Conservation (phyloP, 2,329 filamentous ascomycete species). For the Coniochaeta prunicola region DNA sequence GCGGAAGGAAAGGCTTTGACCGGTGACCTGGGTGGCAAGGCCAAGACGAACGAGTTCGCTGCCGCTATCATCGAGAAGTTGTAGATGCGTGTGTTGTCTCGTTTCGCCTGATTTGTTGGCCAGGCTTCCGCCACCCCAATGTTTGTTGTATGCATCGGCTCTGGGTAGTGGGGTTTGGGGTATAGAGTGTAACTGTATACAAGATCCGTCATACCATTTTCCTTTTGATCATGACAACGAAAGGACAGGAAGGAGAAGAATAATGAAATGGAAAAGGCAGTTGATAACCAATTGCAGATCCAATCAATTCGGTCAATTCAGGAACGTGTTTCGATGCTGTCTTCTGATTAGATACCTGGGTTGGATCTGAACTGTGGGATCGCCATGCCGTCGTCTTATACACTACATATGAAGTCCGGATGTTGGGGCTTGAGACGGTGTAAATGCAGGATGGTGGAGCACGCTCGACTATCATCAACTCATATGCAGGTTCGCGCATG, state of each 20-base stretch:
- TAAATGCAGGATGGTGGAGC: not conserved
- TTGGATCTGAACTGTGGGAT: not conserved
- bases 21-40: constrained; percentile 90
- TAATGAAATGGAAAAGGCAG: not conserved
- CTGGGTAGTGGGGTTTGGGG: not conserved
- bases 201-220: constrained; percentile 1
- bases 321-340: constrained; percentile 1
- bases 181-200: constrained; percentile 4
- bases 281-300: not conserved
- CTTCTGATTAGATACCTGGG: not conserved
- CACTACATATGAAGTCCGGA: not conserved
- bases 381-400: not conserved
- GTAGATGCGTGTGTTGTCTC: constrained; percentile 30
- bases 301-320: not conserved
- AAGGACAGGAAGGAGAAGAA: not conserved
- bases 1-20: constrained; percentile 95
- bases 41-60: constrained; percentile 93
- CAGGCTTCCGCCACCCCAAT: not conserved
- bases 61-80: constrained; percentile 75
- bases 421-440: not conserved
- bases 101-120: not conserved
- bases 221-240: not conserved
- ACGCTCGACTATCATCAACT: not conserved
- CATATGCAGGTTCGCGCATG: not conserved
- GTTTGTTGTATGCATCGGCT: constrained; percentile 1